phyloP scores from a whole-genome alignment of 371 early-diverging fungal genomes.

The Gilbertella persicaria region DNA sequence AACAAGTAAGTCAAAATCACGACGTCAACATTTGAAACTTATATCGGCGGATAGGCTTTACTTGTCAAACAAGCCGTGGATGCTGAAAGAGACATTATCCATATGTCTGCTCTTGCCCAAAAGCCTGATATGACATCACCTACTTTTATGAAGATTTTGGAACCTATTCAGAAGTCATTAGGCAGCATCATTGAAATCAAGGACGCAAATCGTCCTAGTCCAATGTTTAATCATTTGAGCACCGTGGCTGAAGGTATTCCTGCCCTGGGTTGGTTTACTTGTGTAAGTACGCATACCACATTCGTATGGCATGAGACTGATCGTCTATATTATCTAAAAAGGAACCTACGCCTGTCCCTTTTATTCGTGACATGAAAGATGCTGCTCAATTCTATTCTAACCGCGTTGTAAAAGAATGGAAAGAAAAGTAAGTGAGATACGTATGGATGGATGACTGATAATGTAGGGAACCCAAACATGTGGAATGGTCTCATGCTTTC shows the following conservation, averaged over 20 bases:
- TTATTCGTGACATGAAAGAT: constrained; percentile 88
- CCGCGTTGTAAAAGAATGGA: constrained; percentile 87
- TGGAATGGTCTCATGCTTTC: constrained; percentile 82
- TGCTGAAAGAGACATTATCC: constrained; percentile 75
- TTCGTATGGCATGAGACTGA: no score
- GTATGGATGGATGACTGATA: background rate
- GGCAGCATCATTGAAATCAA: constrained; percentile 64
- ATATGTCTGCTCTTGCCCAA: constrained; percentile 70
- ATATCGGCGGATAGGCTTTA: constrained; percentile 20
- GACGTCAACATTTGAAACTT: no score
- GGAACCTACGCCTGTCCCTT: constrained; percentile 90
- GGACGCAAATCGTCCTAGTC: constrained; percentile 77
- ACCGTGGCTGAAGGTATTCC: constrained; percentile 88
- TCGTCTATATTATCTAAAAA: no score
- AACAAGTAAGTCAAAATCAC: constrained; percentile 83
- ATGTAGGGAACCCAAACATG: constrained; percentile 75
- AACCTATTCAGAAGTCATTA: constrained; percentile 74
- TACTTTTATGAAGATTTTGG: constrained; percentile 62
- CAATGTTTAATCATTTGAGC: constrained; percentile 79
- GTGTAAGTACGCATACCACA: constrained; percentile 61
- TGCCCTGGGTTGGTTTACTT: constrained; percentile 92
- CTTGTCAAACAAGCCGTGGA: constrained; percentile 59
- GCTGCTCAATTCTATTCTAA: constrained; percentile 91
- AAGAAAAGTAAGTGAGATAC: constrained; percentile 74
- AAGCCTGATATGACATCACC: constrained; percentile 72